A percentile compares a stretch with the other conserved stretches of the same genome.
Evolutionary conservation across 164 flowering plant species (phyloP).

Genomic region (Dillenia suffruticosa): DNA sequence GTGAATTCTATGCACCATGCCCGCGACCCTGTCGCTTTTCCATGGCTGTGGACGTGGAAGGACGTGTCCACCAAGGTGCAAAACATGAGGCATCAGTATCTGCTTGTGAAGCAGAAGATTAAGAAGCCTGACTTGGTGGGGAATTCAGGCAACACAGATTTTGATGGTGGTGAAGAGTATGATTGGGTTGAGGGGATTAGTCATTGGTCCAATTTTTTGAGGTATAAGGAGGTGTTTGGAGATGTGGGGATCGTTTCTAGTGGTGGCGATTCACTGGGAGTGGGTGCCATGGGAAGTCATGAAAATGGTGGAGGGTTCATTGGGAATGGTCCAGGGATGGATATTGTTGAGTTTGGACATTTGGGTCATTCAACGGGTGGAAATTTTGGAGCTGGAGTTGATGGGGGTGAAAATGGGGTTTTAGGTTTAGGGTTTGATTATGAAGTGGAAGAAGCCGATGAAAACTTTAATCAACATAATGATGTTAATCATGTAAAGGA

Average conservation of each 20-base stretch:
- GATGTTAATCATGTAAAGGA: constrained; percentile 32
- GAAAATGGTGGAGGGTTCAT: constrained; percentile 25
- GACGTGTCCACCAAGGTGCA: constrained; percentile 92
- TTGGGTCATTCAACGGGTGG: constrained; percentile 37
- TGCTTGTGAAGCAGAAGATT: constrained; percentile 88
- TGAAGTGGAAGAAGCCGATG: constrained; percentile 58
- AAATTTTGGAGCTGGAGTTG: constrained; percentile 47
- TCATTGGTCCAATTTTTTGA: constrained; percentile 82
- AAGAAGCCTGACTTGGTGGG: constrained; percentile 36
- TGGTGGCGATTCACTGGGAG: constrained; percentile 21
- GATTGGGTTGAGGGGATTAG: constrained; percentile 82
- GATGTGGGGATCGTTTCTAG: constrained; percentile 46
- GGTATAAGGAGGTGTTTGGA: constrained; percentile 86
- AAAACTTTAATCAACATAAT: constrained; percentile 18
- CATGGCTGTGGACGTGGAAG: constrained; percentile 95
- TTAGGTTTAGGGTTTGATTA: constrained; percentile 66
- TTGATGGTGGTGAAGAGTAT: constrained; percentile 39
- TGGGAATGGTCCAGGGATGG: constrained; percentile 28
- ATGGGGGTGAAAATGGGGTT: constrained; percentile 61
- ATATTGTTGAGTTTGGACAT: constrained; percentile 34
- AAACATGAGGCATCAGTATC: constrained; percentile 94
- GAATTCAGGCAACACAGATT: background rate
- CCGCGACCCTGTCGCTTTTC: constrained; percentile 58
- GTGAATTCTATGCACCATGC: constrained; percentile 72
- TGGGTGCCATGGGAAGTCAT: constrained; percentile 6